Percentiles rank a stretch among this genome's conserved stretches.
Evolutionary conservation across 495 filamentous ascomycete species (phyloP).

Genomic region (Penicilliopsis zonata): DNA sequence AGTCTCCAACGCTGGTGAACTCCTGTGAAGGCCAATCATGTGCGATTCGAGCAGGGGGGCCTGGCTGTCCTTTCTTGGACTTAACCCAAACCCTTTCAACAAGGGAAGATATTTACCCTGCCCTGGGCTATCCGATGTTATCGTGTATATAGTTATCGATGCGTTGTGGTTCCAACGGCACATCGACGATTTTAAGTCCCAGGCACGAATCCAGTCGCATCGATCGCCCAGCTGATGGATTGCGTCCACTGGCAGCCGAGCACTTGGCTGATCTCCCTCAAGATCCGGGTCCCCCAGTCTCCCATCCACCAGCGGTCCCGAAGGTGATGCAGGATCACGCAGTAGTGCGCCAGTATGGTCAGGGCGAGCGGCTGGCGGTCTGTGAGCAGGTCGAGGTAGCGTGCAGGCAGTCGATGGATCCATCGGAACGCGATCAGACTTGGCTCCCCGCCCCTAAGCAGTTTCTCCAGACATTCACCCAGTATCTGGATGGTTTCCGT

Average conservation of each 20-base stretch:
- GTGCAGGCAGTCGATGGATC: slow-evolving; percentile 36
- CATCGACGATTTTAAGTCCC: slow-evolving; percentile 1
- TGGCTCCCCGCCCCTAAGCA: slow-evolving; percentile 23
- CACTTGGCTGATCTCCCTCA: slow-evolving; percentile 17
- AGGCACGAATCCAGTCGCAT: slow-evolving; percentile 18
- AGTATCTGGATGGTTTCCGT: slow-evolving; percentile 19
- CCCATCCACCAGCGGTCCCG: slow-evolving; percentile 41
- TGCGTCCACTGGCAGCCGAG: slow-evolving; percentile 19
- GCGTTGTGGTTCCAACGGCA: no score
- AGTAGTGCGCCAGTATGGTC: slow-evolving; percentile 39
- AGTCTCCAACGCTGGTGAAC: no score
- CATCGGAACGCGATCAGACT: slow-evolving; percentile 33
- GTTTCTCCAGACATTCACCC: slow-evolving; percentile 14
- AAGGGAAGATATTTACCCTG: no score
- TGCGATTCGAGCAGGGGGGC: no score
- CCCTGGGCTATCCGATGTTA: no score
- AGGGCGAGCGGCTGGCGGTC: slow-evolving; percentile 41
- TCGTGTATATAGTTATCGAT: no score
- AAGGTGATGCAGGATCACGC: slow-evolving; percentile 34
- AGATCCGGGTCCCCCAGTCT: slow-evolving; percentile 26
- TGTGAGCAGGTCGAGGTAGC: slow-evolving; percentile 38
- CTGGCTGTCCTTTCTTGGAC: no score
- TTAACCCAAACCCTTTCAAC: no score
- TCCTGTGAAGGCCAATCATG: no score
- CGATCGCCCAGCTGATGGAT: slow-evolving; percentile 25